Percentiles rank a stretch among this genome's conserved stretches.
Conservation (phyloP, 164 flowering plant species). For the Vitis labrusca region DNA sequence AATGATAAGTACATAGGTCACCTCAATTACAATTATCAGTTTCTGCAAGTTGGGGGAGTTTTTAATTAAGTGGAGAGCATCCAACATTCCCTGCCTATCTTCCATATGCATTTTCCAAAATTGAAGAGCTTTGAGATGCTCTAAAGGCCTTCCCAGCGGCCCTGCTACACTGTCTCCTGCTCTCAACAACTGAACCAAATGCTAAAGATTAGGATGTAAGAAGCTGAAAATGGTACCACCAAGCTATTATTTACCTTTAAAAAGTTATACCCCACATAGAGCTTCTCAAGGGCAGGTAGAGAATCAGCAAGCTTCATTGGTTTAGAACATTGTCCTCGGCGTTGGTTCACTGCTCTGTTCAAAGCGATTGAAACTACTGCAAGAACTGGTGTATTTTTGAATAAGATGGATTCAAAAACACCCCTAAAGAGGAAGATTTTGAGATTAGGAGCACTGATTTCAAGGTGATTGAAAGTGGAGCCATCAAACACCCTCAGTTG, state of each 20-base stretch:
- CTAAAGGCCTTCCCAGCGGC: not conserved
- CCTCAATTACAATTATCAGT: not conserved
- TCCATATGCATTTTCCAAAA: not conserved
- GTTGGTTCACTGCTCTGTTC: no score
- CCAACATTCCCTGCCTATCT: not conserved
- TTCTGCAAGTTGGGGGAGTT: conserved; percentile 13
- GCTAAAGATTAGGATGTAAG: not conserved
- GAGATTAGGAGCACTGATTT: conserved; percentile 16
- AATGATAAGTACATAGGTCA: not conserved
- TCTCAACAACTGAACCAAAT: not conserved
- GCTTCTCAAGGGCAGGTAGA: not conserved
- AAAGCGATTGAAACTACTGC: not conserved
- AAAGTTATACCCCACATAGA: not conserved
- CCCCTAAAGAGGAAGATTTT: conserved; percentile 2
- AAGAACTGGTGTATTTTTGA: not conserved
- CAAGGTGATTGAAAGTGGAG: conserved; percentile 4
- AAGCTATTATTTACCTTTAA: not conserved
- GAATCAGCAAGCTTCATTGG: not conserved
- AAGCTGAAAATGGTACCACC: not conserved
- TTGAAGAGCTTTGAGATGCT: not conserved
- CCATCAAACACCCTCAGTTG: conserved; percentile 1
- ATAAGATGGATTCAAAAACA: not conserved
- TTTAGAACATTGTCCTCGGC: not conserved
- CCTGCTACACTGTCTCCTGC: conserved; percentile 1
- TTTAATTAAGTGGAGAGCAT: conserved; percentile 8